phyloP scores from a whole-genome alignment of 139 green algal genomes.

The Limnomonas spitsbergensis region DNA sequence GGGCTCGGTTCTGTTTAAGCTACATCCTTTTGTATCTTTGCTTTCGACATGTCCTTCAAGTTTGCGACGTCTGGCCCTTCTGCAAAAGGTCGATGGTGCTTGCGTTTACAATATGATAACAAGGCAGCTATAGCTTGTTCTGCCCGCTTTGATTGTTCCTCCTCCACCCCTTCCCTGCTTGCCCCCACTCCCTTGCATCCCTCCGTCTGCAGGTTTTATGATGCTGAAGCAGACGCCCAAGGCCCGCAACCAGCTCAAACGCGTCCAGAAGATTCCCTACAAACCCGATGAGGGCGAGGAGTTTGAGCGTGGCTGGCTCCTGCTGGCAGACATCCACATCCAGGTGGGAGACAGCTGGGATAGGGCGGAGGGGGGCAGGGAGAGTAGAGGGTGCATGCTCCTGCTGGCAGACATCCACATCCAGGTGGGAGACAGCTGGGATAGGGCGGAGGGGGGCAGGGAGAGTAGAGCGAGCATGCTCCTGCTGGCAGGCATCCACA shows the following conservation, averaged over 20 bases:
- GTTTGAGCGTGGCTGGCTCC: conserved; percentile 75
- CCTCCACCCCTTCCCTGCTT: too few species aligned
- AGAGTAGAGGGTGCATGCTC: conserved; percentile 76
- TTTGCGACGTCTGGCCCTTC: too few species aligned
- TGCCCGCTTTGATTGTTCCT: too few species aligned
- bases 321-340: conserved; percentile 78
- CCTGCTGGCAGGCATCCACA: conserved; percentile 74
- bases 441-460: conserved; percentile 65
- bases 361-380: conserved; percentile 63
- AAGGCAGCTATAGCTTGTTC: too few species aligned
- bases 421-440: conserved; percentile 40
- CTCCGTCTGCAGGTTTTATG: conserved; percentile 61
- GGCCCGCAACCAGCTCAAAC: conserved; percentile 65
- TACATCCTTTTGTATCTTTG: too few species aligned
- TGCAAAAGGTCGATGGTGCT: too few species aligned
- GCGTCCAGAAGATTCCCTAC: conserved; percentile 71
- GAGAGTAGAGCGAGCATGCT: conserved; percentile 77
- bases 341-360: conserved; percentile 52
- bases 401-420: conserved; percentile 79
- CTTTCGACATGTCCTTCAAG: too few species aligned
- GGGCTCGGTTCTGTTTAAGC: too few species aligned
- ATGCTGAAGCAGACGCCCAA: conserved; percentile 77
- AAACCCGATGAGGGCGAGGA: conserved; percentile 68
- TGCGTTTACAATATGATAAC: too few species aligned
- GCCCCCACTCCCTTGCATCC: too few species aligned